Conservation (phyloP, 2,329 filamentous ascomycete species). For the Phaeomoniella chlamydospora region DNA sequence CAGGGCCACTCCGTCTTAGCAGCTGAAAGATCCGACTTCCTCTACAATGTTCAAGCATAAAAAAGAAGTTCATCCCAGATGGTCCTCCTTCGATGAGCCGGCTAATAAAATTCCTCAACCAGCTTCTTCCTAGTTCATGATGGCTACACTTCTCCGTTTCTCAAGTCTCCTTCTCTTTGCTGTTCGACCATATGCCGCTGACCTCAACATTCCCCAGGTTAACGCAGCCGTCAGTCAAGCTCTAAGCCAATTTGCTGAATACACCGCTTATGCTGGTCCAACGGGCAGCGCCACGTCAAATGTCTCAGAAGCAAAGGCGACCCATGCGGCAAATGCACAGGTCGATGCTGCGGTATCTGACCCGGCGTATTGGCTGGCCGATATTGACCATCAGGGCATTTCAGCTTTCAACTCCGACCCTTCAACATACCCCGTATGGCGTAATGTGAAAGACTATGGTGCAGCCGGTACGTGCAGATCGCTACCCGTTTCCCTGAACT, state of each 20-base stretch:
- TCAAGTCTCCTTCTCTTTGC: background rate
- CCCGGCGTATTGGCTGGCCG: conserved; percentile 17
- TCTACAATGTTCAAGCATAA: too few relatives aligned
- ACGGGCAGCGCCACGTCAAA: background rate
- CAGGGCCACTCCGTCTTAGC: too few relatives aligned
- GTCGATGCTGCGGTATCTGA: conserved; percentile 7
- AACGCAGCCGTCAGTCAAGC: background rate
- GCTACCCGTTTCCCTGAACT: too few relatives aligned
- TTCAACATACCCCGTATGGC: conserved; percentile 53
- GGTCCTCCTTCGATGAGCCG: too few relatives aligned
- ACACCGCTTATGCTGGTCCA: background rate
- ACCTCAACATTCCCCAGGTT: background rate
- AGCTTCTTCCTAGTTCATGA: too few relatives aligned
- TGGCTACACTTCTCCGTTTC: background rate
- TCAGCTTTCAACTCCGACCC: conserved; percentile 11
- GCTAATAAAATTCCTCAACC: too few relatives aligned
- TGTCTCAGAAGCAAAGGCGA: background rate
- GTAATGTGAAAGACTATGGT: conserved; percentile 63
- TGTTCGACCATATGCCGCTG: background rate
- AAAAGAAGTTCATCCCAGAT: too few relatives aligned
- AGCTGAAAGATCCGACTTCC: too few relatives aligned
- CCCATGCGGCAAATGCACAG: background rate
- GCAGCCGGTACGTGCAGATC: conserved; percentile 55
- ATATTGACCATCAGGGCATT: conserved; percentile 18
- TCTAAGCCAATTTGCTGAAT: background rate